Base-by-base conservation (phyloP, 164 flowering plant genomes). In the Vitis riparia region DNA sequence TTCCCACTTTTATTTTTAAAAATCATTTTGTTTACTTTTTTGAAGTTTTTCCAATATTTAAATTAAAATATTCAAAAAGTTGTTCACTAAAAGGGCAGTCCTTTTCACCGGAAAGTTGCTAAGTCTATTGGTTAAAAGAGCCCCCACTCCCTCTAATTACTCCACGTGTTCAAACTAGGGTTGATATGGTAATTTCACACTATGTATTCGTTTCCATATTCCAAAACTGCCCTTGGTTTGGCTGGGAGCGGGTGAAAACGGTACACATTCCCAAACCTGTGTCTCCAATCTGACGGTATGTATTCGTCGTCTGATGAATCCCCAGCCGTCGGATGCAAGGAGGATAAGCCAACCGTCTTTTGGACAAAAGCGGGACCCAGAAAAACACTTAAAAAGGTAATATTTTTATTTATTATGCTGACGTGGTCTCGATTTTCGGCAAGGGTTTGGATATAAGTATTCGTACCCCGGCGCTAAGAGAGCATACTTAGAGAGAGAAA, bases 361-460 rank as follows among this genome's bases (percentile, higher is more conserved):
- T 19, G 10, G 29, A 57, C 9, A 19, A 16, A 53, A 6, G 29
- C 29, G 11, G 27, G 8, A 6, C 27, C 27, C 16, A 57, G 3
- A 16, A 16, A 57, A 16, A 57, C 29, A 57, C 59, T 17, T 16
- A 19, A 57, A 57, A 57, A 57, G 59, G 59, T 7, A 55, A 55
- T 57, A 57, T 57, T n/a, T 57, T 16, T 16, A 57, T 16, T 13
- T 16, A 57, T 6, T 16, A 14, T 57, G 29, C 32, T 55, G 14
- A 49, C 67, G 67, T 64, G 67, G 67, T 53, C 14, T 49, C n/a
- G 65, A 44, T 50, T 63, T 12, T 14, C 8, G 10, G 10, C 11
- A 8, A 51, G 12, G 23, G 8, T 27, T 65, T 9, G 59, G 8
- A 57, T 57, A 57, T 57, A 57, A 17, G 29, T 4, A 17, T 7